Conservation (phyloP, 805 yeast genomes). For the Cyberlindnera samutprakarnensis region DNA sequence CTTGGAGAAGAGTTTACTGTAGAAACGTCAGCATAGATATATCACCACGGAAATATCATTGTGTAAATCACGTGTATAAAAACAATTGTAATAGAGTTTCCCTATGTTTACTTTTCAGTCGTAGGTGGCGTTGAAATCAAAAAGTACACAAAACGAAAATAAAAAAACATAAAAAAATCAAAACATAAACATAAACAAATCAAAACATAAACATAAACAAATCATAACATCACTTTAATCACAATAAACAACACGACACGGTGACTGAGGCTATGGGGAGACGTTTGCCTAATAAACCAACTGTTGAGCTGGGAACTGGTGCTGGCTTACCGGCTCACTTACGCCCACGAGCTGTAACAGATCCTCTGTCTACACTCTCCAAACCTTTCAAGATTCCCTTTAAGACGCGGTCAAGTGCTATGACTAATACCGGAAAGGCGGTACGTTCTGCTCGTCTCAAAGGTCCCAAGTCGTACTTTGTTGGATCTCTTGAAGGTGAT, state of each 20-base stretch:
- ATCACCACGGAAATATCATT: too few species aligned
- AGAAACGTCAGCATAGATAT: too few species aligned
- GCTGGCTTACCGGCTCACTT: slow-evolving; percentile 55
- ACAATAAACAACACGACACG: too few species aligned
- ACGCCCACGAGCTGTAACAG: slow-evolving; percentile 45
- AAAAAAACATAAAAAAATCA: too few species aligned
- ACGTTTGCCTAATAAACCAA: slow-evolving; percentile 35
- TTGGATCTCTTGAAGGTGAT: slow-evolving; percentile 21
- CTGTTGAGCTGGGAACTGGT: slow-evolving; percentile 54
- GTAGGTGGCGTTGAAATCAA: too few species aligned
- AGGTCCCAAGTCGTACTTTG: slow-evolving; percentile 35
- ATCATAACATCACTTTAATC: too few species aligned
- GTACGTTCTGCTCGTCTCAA: slow-evolving; percentile 26
- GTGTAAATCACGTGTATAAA: too few species aligned
- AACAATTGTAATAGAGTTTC: too few species aligned
- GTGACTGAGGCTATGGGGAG: slow-evolving; percentile 29
- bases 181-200: too few species aligned
- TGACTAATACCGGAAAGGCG: slow-evolving; percentile 13
- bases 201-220: too few species aligned
- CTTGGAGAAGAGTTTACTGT: slow-evolving; percentile 1
- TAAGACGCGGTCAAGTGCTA: slow-evolving; percentile 21
- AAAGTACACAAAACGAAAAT: too few species aligned
- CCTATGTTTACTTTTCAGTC: too few species aligned
- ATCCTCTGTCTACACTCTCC: slow-evolving; percentile 44
- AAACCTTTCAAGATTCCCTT: slow-evolving; percentile 70